Base-by-base conservation (phyloP, 345 rosid species). In the Camelina laxa region DNA sequence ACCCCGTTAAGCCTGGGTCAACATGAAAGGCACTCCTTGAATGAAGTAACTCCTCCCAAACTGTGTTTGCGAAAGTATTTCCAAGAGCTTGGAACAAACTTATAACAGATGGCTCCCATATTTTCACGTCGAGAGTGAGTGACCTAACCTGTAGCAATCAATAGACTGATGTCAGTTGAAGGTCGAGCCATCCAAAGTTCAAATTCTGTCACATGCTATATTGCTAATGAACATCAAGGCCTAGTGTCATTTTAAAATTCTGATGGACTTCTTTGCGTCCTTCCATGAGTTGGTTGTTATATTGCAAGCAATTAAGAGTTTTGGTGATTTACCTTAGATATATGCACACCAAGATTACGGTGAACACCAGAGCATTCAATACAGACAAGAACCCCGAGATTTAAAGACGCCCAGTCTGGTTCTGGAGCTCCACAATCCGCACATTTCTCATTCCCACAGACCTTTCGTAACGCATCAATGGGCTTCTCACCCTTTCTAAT, bases 361-460 rank as follows among this genome's bases (percentile, higher is more conserved):
- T 96, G 99, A 84, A 96, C 97, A 73, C 99, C 98, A 72, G 99
- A 96, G 79, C 99, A 96, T 65, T 92, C 97, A 3, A 96, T 96
- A 85, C 99, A 96, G 84, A 96, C 88, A 79, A 92, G 99, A 83
- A 96, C 88, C 19, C 98, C 98, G 2, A 92, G 85, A 76, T 96
- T 92, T 78, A 96, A 80, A 67, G 99, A 96, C n/a, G 99, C 98
- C 99, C 99, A 96, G 81, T 96, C 97, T 54, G 98, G 99, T 81
- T 96, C 99, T 67, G 88, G 88, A 74, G 95, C 87, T 71, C 99
- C 92, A 88, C 99, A 96, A 85, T 96, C 99, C 31, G 99, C 99
- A 85, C 98, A 92, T 78, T 81, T 92, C 69, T 92, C 98, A 79
- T 96, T 96, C 64, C 99, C 99, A 74, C 84, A 79, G 7, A 92